Base-by-base conservation (phyloP, 1,284 basidiomycete species). In the Hemileia vastatrix region DNA sequence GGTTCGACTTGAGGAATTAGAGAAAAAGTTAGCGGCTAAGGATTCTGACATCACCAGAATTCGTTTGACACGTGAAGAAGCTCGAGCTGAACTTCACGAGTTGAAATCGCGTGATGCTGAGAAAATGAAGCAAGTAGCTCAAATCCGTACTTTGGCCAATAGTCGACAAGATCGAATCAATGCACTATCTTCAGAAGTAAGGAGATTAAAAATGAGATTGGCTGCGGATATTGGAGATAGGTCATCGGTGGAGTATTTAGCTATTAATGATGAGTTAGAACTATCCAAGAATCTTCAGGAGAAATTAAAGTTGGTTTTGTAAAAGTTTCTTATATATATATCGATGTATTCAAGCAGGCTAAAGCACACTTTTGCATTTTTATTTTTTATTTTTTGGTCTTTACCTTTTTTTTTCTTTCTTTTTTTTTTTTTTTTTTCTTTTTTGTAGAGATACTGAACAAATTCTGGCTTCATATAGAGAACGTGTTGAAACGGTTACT, bases 61-160 rank as follows among this genome's bases (percentile, higher is more conserved):
- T 33, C 83, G 92, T 24, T 86, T 87, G 53, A 82, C 86, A 67
- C 83, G 91, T 43, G 90, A 95, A 71, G 87, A 90, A 65, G 78
- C 82, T 50, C 77, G 78, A 11, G 83, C 85, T 1, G 89, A 94
- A 70, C 71, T 91, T 40, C 77, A 80, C 40, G 88, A 92, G 72
- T 81, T 86, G 60, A 85, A 83, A 72, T 81, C 83, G 24, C 83
- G 81, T 66, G 87, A 90, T 44, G 75, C 77, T 48, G 79, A 84
- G 58, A 87, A 85, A 73, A 71, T 81, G 48, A 78, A 82, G n/a
- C 84, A 84, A 15, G 72, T 83, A 4, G 82, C 87, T 48, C 87
- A 93, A 72, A 80, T 86, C 62, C 86, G 87, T 71, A 80, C 80
- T 11, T 78, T 93, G 36, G 82, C 84, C 19, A 84, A 86, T 60